Conservation (phyloP, 2,329 filamentous ascomycete genomes). For the Cercospora brassicicola region DNA sequence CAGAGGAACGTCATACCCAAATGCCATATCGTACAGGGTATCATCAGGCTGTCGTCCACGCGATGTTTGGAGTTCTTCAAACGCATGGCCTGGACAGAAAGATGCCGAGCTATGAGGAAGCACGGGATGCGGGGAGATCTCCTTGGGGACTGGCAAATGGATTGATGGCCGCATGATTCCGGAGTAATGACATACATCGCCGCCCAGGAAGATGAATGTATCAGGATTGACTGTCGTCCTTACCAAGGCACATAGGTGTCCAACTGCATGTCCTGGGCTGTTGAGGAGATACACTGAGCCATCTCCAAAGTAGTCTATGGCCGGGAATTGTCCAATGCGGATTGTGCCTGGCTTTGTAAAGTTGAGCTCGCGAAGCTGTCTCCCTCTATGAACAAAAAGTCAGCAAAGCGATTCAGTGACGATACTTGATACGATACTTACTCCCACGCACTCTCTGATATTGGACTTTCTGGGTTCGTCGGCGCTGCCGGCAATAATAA, state of each 20-base stretch:
- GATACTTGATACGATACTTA: too few relatives aligned
- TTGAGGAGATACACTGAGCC: neutral
- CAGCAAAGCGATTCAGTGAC: too few relatives aligned
- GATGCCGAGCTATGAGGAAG: neutral
- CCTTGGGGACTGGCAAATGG: neutral
- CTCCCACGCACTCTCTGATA: neutral
- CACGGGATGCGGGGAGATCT: neutral
- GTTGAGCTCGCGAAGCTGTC: neutral
- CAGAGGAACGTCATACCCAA: slow-evolving; percentile 13
- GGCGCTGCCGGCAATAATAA: neutral
- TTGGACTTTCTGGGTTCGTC: neutral
- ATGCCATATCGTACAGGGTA: slow-evolving; percentile 5
- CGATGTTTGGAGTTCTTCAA: neutral
- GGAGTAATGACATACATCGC: neutral
- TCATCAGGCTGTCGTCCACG: neutral
- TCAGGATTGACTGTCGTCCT: neutral
- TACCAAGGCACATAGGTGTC: neutral
- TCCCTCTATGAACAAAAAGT: too few relatives aligned
- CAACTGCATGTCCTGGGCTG: neutral
- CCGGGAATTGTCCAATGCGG: neutral
- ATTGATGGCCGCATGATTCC: neutral
- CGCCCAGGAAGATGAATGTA: neutral
- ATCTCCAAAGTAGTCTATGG: neutral
- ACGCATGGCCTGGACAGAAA: neutral
- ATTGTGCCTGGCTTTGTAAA: neutral